Evolutionary conservation across 2,329 filamentous ascomycete genomes (phyloP), one percentile per base, ranked within the genome.

Genomic region (Paecilomyces sp.): DNA sequence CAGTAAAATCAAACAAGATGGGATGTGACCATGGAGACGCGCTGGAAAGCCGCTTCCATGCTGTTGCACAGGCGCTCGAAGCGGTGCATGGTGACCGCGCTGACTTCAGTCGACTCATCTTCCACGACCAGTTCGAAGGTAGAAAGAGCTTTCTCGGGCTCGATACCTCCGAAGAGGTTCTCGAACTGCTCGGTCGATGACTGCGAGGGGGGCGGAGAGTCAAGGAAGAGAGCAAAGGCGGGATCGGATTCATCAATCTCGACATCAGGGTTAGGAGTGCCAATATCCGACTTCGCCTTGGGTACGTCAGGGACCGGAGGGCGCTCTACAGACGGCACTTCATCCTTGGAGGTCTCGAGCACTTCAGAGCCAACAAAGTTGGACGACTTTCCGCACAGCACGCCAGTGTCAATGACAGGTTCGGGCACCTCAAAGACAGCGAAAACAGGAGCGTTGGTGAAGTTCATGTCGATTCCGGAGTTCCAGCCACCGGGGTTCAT

Each of bases 321-420:
- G 60, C 31, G 72, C 63, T 83, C 77, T 54, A 85, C 72, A 58
- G 76, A 68, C 28, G 82, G 81, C 24, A 76, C 71, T 61, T 82
- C 79, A 12, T 77, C 70, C 74, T 85, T 85, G 61, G 75, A 67
- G 55, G 77, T 72, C 50, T 82, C 78, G 3, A 71, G 68, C 3
- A 74, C 50, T 54, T 64, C 61, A 41, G 70, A 67, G 58, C 79
- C 80, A 8, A 83, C 77, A 57, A 83, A 79, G 72, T 80, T 82
- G 50, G 82, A 83, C 0, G 82, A 76, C 82, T 94, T 94, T 68
- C 89, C 89, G 3, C 87, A 87, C n/a, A 94, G 80, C 25, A 82
- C 70, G 25, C 83, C 80, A 5, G 83, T 76, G 62, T 85, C 81
- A 53, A 92, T 81, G 52, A 74, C 68, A 4, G 88, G 87, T 65